Base-by-base conservation (phyloP, 805 yeast species). In the Saccharomycopsis sp. region DNA sequence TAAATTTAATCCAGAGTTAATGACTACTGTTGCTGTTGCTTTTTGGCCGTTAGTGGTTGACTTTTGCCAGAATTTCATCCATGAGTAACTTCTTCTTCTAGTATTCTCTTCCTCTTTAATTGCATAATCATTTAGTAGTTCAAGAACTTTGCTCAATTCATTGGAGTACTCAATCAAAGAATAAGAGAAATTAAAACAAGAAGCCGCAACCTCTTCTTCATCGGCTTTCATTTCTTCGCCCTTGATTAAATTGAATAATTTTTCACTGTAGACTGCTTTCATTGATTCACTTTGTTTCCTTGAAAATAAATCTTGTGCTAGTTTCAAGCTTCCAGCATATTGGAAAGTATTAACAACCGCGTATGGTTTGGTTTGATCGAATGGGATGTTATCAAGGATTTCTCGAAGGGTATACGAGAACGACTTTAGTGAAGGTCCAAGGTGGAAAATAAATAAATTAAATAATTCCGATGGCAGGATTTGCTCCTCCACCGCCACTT, bases 131-230 rank as follows among this genome's bases (percentile, higher is more conserved):
- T 66, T 67, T 28, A 78, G 57, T 6, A 67, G 51, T 9, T 62
- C 62, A 31, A 83, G 59, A 48, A 79, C 75, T 2, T 60, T 62
- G 17, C 61, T 56, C 40, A 85, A 60, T 50, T 82, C 88, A 28
- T 66, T 65, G 1, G 86, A 77, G 52, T 77, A 78, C 44, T 81
- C 76, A 2, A 76, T 72, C 31, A 86, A 58, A 20, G 83, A 67
- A 28, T 79, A 74, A 1, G 89, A 71, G 56, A 85, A 85, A 57
- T 85, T 83, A 1, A 89, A 90, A 64, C 93, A 84, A 38, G 85
- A 75, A 0, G 95, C 94, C 1, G 89, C 84, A 3, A 85, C 82
- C 52, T 83, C 88, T 61, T 85, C 94, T 53, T 81, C 83, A 48
- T 79, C 81, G 1, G 81, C 69, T 71, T 54, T 79, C 77, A 41